Base-by-base conservation (phyloP, 73 alveolate species). In the Urostyla sp. region DNA sequence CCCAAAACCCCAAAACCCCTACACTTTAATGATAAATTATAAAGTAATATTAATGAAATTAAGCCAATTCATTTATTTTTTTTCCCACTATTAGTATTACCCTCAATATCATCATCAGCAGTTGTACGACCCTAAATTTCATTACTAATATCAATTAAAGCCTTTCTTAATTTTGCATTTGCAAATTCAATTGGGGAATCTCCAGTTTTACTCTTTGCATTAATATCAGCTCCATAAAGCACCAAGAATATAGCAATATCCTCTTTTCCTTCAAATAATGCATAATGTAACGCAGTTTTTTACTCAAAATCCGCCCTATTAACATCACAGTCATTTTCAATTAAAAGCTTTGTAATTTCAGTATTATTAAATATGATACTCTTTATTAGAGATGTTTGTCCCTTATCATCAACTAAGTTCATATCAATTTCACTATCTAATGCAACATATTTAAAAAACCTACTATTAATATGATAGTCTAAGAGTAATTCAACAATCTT, bases 191-290 rank as follows among this genome's bases (percentile, higher is more conserved):
- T 63, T 3, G 79, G 79, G 23, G 37, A 43, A n/a, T 63, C 79
- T 15, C 79, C 79, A 4, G 79, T 63, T 40, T 63, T 63, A 26
- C 79, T 38, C 10, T 57, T 63, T 3, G 79, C 58, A 63, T 63
- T 63, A 43, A 63, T 63, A 63, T 74, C 75, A 23, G 86, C 86
- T 1, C 86, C 86, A 55, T 74, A 74, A 15, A 74, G 63, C 34
- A 74, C 86, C 27, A 74, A 30, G 26, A 74, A 74, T 21, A 74
- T 74, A 50, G 86, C 86, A 15, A 74, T 74, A 28, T 74, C 86
- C 28, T 74, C 86, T 34, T 20, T 74, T 2, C 86, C 75, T 15
- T 74, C 61, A 74, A 49, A 53, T 18, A 74, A 23, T 16, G 86
- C 86, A 74, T 74, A 74, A 34, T 74, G 72, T 5, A 74, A 46